Evolutionary conservation across 2,329 filamentous ascomycete genomes (phyloP).

Genomic region (Colletotrichum eremochloae): DNA sequence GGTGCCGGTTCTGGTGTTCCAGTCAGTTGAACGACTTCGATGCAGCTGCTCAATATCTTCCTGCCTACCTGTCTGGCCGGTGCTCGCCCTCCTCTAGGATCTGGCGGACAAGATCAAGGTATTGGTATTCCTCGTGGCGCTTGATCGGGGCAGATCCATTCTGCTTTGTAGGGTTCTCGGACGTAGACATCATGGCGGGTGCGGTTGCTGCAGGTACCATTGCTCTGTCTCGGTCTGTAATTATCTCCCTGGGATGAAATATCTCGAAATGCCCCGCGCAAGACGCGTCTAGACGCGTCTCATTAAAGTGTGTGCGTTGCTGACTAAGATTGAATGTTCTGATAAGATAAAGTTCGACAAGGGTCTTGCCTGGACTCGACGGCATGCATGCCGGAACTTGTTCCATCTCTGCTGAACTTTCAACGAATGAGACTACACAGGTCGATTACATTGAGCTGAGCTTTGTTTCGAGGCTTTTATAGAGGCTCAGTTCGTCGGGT

Average conservation of each 20-base stretch:
- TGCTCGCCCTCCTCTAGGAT: conserved; percentile 89
- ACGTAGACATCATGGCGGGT: conserved; percentile 10
- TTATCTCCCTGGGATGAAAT: not conserved
- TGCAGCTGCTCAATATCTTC: conserved; percentile 8
- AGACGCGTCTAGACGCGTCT: conserved; percentile 39
- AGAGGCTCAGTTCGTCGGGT: conserved; percentile 26
- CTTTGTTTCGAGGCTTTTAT: conserved; percentile 33
- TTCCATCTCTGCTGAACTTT: conserved; percentile 31
- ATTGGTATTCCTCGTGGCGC: conserved; percentile 90
- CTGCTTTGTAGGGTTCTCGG: conserved; percentile 27
- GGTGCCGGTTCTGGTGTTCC: conserved; percentile 80
- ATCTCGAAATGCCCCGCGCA: not conserved
- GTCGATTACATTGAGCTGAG: conserved; percentile 28
- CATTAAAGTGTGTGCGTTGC: conserved; percentile 27
- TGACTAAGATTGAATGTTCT: conserved; percentile 15
- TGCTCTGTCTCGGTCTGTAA: conserved; percentile 5
- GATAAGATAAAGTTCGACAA: conserved; percentile 26
- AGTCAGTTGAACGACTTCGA: conserved; percentile 16
- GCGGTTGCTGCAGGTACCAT: conserved; percentile 34
- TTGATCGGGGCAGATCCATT: conserved; percentile 20
- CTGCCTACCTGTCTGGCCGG: conserved; percentile 81
- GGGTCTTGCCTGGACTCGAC: conserved; percentile 25
- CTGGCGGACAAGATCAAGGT: conserved; percentile 87
- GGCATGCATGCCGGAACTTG: conserved; percentile 30
- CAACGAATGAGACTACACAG: conserved; percentile 19